Percentiles rank a stretch among this genome's conserved stretches.
These are phyloP conservation scores for Leucocoprinus sp. DNA, from an alignment of 768 basidiomycete genomes.

Conservation along the genomic window DNA sequence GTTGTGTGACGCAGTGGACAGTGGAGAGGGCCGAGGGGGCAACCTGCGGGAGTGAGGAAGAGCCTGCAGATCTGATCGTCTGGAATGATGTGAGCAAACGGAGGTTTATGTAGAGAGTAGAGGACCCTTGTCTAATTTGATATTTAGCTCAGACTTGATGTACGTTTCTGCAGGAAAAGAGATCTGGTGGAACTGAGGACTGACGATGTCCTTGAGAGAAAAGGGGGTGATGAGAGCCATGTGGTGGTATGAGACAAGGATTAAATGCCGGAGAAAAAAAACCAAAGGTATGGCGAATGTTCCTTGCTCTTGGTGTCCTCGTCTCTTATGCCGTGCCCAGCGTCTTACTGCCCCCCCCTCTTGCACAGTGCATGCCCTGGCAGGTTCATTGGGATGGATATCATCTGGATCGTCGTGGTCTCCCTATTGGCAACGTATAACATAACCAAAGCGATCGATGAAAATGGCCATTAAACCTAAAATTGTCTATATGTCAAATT, in stretches of 20 bases:
- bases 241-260: no score
- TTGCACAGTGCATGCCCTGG: conserved; percentile 35
- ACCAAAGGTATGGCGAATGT: no score
- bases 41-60: conserved; percentile 71
- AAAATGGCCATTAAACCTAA: conserved; percentile 28
- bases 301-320: neutral
- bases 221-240: conserved; percentile 49
- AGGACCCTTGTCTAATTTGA: conserved; percentile 89
- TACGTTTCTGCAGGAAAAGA: conserved; percentile 75
- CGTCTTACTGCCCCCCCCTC: no score
- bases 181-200: conserved; percentile 93
- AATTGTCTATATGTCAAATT: conserved; percentile 25
- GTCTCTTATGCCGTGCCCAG: neutral
- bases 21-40: conserved; percentile 84
- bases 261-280: no score
- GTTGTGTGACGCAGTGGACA: conserved; percentile 91
- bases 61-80: conserved; percentile 94
- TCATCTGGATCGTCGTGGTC: conserved; percentile 34
- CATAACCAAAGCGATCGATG: conserved; percentile 29
- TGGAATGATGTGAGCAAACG: conserved; percentile 22
- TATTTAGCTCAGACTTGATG: conserved; percentile 72
- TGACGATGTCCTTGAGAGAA: conserved; percentile 57
- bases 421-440: conserved; percentile 31
- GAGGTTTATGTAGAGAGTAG: neutral
- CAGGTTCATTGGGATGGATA: conserved; percentile 33